Evolutionary conservation across 257 asterid species (phyloP).

Genomic region (Solanum piurae): DNA sequence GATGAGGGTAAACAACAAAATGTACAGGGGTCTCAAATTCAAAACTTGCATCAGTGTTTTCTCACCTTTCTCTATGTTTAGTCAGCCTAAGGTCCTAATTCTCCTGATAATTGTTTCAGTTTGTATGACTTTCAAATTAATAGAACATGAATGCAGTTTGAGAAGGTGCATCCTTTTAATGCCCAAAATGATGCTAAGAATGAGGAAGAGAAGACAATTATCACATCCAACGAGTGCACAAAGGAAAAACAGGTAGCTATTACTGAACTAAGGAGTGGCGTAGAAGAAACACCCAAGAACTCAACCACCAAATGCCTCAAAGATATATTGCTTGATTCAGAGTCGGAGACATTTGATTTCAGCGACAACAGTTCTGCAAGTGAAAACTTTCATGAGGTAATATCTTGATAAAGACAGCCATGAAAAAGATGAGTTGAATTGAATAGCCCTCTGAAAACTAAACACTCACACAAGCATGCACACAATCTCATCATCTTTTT

Average conservation of each 20-base stretch:
- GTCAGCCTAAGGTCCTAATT: neutral
- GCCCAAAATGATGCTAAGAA: conserved; percentile 5
- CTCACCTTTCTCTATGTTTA: neutral
- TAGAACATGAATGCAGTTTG: conserved; percentile 16
- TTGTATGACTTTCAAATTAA: conserved; percentile 14
- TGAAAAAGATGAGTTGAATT: neutral
- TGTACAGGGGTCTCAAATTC: neutral
- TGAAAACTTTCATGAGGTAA: conserved; percentile 40
- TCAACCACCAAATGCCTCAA: conserved; percentile 49
- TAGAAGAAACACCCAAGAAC: conserved; percentile 12
- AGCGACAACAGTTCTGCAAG: conserved; percentile 23
- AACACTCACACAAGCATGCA: neutral
- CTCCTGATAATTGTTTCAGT: neutral
- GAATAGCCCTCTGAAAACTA: neutral
- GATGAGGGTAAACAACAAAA: neutral
- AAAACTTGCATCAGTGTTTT: neutral
- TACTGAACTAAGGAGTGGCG: conserved; percentile 7
- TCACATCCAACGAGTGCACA: neutral
- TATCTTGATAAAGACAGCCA: neutral
- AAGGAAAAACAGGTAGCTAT: conserved; percentile 9
- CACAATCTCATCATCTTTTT: neutral
- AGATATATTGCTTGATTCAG: conserved; percentile 69
- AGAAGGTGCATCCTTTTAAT: conserved; percentile 14
- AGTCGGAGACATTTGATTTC: conserved; percentile 39
- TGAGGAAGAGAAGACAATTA: neutral